Percentiles rank a stretch among this genome's conserved stretches.
Conservation (phyloP, 306 rosid genomes). For the Corylus avellana region DNA sequence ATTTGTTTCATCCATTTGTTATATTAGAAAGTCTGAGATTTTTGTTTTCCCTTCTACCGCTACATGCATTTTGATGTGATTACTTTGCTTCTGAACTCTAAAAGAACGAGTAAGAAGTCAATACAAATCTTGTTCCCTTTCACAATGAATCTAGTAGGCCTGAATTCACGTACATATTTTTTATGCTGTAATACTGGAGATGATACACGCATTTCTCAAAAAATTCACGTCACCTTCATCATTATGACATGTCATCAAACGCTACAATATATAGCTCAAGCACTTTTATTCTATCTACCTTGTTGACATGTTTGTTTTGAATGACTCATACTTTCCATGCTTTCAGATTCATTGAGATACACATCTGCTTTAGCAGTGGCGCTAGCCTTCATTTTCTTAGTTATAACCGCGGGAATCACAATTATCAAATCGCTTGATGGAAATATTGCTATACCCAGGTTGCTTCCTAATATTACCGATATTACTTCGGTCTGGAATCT, state of each 20-base stretch:
- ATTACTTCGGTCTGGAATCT: constrained; percentile 59
- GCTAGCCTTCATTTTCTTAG: constrained; percentile 60
- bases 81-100: neutral
- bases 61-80: neutral
- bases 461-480: constrained; percentile 54
- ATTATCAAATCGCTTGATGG: constrained; percentile 47
- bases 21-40: neutral
- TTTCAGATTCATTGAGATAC: constrained; percentile 68
- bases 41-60: no score
- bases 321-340: constrained; percentile 21
- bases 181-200: neutral
- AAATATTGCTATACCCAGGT: constrained; percentile 52
- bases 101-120: neutral
- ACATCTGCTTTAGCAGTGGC: constrained; percentile 66
- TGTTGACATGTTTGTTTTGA: neutral
- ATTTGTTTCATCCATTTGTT: neutral
- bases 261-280: neutral
- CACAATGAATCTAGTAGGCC: neutral
- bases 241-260: neutral
- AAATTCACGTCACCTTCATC: neutral
- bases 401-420: constrained; percentile 68
- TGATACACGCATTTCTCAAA: neutral
- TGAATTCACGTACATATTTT: neutral
- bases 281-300: neutral
- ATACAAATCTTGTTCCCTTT: neutral